Evolutionary conservation across 2,329 filamentous ascomycete genomes (phyloP).

Genomic region (Exophiala viscosa): DNA sequence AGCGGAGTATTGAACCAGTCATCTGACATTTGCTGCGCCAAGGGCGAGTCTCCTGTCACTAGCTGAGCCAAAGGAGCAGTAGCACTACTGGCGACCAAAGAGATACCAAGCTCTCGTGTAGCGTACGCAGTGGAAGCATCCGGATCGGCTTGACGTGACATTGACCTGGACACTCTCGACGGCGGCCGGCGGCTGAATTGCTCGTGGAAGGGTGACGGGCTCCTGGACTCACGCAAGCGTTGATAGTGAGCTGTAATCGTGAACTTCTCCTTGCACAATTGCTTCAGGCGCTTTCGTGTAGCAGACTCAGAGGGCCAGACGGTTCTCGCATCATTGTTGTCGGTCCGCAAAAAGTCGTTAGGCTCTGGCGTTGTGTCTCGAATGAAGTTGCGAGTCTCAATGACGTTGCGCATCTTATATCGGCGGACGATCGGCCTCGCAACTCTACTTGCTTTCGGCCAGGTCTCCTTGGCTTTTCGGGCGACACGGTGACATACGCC

Average conservation of each 20-base stretch:
- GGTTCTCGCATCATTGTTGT: slow-evolving; percentile 32
- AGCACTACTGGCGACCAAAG: slow-evolving; percentile 40
- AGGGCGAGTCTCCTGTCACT: slow-evolving; percentile 30
- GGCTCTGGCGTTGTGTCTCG: slow-evolving; percentile 28
- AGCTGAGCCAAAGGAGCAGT: slow-evolving; percentile 37
- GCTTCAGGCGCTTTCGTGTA: slow-evolving; percentile 56
- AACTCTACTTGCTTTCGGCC: slow-evolving; percentile 44
- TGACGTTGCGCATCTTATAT: slow-evolving; percentile 28
- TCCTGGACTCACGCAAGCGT: slow-evolving; percentile 57
- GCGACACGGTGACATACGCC: slow-evolving; percentile 63
- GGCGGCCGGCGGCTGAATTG: slow-evolving; percentile 32
- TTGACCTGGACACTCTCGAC: slow-evolving; percentile 25
- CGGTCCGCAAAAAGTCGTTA: slow-evolving; percentile 26
- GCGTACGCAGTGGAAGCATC: slow-evolving; percentile 36
- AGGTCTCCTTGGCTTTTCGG: slow-evolving; percentile 58
- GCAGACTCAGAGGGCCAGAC: slow-evolving; percentile 57
- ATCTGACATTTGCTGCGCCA: slow-evolving; percentile 25
- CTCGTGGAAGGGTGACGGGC: slow-evolving; percentile 55
- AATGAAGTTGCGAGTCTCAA: slow-evolving; percentile 18
- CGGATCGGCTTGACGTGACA: slow-evolving; percentile 23
- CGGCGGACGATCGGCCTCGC: slow-evolving; percentile 23
- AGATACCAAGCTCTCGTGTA: slow-evolving; percentile 45
- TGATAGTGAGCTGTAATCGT: slow-evolving; percentile 63
- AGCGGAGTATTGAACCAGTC: slow-evolving; percentile 39
- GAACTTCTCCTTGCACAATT: slow-evolving; percentile 59